phyloP scores from a whole-genome alignment of 805 yeast genomes.

The Kodamaea restingae region DNA sequence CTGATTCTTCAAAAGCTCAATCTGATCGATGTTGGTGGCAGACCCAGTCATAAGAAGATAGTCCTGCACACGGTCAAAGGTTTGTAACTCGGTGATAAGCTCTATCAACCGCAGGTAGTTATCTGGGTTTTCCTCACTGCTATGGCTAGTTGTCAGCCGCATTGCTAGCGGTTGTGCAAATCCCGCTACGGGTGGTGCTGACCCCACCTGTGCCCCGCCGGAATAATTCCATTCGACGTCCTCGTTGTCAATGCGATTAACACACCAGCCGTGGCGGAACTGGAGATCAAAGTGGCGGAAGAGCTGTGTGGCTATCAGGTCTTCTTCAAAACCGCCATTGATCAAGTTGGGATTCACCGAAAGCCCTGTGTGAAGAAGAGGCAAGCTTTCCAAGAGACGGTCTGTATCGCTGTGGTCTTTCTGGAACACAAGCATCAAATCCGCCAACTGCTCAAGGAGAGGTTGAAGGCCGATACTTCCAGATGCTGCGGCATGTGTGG shows the following conservation, averaged over 20 bases:
- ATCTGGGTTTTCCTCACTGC: slow-evolving; percentile 10
- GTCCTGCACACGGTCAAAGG: slow-evolving; percentile 57
- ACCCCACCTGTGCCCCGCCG: slow-evolving; percentile 1
- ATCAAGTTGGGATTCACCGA: slow-evolving; percentile 64
- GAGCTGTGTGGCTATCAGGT: slow-evolving; percentile 50
- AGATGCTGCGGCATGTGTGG: slow-evolving; percentile 7
- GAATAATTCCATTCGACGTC: slow-evolving; percentile 12
- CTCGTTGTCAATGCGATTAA: slow-evolving; percentile 34
- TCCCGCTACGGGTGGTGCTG: too few species aligned
- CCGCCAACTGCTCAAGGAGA: slow-evolving; percentile 50
- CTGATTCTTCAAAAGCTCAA: slow-evolving; percentile 12
- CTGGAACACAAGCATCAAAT: slow-evolving; percentile 28
- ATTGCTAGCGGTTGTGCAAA: background rate
- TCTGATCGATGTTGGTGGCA: slow-evolving; percentile 10
- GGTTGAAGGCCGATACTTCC: slow-evolving; percentile 27
- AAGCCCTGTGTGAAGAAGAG: slow-evolving; percentile 65
- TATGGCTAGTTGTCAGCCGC: slow-evolving; percentile 3
- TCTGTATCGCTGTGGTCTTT: slow-evolving; percentile 31
- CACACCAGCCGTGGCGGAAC: slow-evolving; percentile 82
- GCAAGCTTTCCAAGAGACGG: slow-evolving; percentile 51
- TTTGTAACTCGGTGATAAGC: slow-evolving; percentile 22
- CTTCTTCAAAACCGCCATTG: slow-evolving; percentile 47
- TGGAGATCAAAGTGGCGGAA: slow-evolving; percentile 57
- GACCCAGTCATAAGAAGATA: slow-evolving; percentile 34
- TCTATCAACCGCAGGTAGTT: slow-evolving; percentile 16